Conservation (phyloP, 139 green algal genomes). For the Bryopsis sp. region DNA sequence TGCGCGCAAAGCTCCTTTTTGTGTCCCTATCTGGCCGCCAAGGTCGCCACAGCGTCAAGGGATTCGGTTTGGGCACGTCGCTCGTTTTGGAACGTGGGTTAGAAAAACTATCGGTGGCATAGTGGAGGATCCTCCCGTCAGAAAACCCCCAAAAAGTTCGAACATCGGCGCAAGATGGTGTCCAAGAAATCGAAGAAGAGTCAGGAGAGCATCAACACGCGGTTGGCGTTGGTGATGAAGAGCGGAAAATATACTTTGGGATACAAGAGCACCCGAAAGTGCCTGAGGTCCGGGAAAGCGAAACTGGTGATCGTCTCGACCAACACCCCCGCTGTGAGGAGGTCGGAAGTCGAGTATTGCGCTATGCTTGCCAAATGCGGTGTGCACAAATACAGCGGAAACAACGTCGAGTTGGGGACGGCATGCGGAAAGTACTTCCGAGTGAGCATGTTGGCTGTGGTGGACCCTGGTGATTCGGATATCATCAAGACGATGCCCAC, state of each 20-base stretch:
- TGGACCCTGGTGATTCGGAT: constrained; percentile 91
- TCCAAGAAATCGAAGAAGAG: constrained; percentile 65
- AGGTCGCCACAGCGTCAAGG: no score
- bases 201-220: constrained; percentile 93
- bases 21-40: no score
- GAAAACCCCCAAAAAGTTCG: no score
- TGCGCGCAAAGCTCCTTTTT: no score
- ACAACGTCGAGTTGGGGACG: constrained; percentile 98
- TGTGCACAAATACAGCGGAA: constrained; percentile 97
- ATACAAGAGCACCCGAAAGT: constrained; percentile 98
- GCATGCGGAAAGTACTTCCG: constrained; percentile 95
- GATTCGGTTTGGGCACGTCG: no score
- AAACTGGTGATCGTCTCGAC: constrained; percentile 98
- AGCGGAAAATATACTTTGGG: constrained; percentile 98
- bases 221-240: constrained; percentile 98
- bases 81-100: no score
- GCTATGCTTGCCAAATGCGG: constrained; percentile 98
- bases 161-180: constrained; percentile 18
- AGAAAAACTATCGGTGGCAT: no score
- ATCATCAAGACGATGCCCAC: constrained; percentile 74
- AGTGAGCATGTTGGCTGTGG: constrained; percentile 88
- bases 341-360: constrained; percentile 99
- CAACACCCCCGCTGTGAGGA: constrained; percentile 91
- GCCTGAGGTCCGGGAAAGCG: constrained; percentile 88
- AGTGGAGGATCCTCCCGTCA: no score